Base-by-base conservation (phyloP, 179 eudicot genomes). In the Drosera spatulata region DNA sequence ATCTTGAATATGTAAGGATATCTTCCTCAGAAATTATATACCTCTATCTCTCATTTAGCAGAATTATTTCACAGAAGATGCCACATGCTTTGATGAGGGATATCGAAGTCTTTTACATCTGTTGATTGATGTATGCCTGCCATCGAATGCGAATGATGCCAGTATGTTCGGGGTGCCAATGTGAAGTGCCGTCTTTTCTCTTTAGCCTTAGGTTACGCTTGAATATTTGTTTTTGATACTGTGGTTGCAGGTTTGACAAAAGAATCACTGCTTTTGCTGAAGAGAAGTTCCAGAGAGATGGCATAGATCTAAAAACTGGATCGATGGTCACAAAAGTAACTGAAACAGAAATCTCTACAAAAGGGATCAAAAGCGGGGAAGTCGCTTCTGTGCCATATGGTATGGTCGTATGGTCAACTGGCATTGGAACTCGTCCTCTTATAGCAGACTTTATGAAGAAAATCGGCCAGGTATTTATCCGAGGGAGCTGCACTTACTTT, bases 401-500 rank as follows among this genome's bases (percentile, higher is more conserved):
- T 59, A 88, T 91, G 98, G 73, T 81, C 65, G 96, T 91, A 53
- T 91, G 98, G 98, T 91, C 98, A 60, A 88, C 98, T 53, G 98
- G 98, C 37, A 91, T 88, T 57, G 98, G 89, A 53, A 85, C 95
- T 66, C 98, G 95, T 54, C 96, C 98, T 53, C 76, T 91, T 13
- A 75, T 91, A 59, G 73, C 63, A 77, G 89, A 88, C 22, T 91
- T 88, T 58, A 91, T 88, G 98, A 84, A 77, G 82, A 81, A 88
- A 77, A 72, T 88, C 66, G 88, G 87, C 51, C 98, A 91, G 82
- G 98, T n/a, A n/a, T n/a, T n/a, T n/a, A n/a, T n/a, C n/a, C n/a
- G n/a, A n/a, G n/a, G n/a, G n/a, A n/a, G n/a, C n/a, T n/a, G n/a
- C n/a, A n/a, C n/a, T n/a, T n/a, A n/a, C n/a, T n/a, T n/a, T n/a